Evolutionary conservation across 225 moss, liverwort and hornwort genomes (phyloP), one percentile per base, ranked within the genome.

Genomic region (Marchantia polymorpha): DNA sequence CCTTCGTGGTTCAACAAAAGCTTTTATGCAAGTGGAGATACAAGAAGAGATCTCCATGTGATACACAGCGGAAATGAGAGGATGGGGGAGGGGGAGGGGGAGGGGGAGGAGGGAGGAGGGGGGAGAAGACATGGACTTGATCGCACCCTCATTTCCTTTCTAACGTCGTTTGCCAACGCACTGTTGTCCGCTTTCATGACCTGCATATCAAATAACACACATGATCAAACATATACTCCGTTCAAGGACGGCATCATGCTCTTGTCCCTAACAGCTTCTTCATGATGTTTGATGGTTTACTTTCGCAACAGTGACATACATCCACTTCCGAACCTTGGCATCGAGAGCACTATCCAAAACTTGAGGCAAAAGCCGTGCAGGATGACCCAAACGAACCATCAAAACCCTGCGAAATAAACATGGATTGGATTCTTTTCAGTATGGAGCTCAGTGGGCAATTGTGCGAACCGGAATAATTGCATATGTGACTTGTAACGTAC

Each of bases 111-210:
- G n/a, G 25, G 12, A 0, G 25, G 0, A 26, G 25, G 12, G 22
- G 10, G 26, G 7, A 27, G 10, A 27, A 64, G 8, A 27, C 7
- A 9, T 27, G 53, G 54, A 52, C 39, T 69, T 58, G 17, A 31
- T 72, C 81, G 81, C 76, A 88, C 94, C 93, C 94, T 97, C 93
- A 97, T 97, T 86, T 97, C 96, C 82, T 97, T 97, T 52, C 93
- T 91, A 80, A 97, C 93, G 76, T 97, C 92, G 78, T 92, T 94
- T 77, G 96, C 93, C 25, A 93, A 85, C 76, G 86, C 89, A 87
- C 94, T 97, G 69, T 93, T 94, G 69, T 92, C 94, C 80, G 93
- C 93, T 84, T 88, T 94, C 91, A 90, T 91, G 46, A 94, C 91
- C 92, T 92, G 90, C 79, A 81, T 3, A 30, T 46, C 73, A 29